Evolutionary conservation across 192 early-diverging fungal genomes (phyloP), one percentile per base, ranked within the genome.

Genomic region (Geosiphon pyriformis): DNA sequence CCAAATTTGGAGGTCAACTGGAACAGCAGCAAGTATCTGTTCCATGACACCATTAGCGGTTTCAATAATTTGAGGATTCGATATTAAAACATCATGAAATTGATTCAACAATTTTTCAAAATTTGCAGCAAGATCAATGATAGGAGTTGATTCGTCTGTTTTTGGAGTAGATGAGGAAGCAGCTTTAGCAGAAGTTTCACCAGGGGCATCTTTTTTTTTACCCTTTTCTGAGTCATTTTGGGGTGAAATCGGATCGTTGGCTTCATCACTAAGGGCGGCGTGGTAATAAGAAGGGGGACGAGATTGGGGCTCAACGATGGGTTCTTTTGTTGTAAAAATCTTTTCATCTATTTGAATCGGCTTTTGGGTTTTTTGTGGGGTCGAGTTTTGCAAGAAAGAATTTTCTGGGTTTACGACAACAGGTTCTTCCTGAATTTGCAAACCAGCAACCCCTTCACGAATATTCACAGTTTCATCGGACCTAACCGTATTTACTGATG

Each of bases 51-150:
- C 34, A 35, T 71, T 59, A 15, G 65, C 70, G 4, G 47, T 25
- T 26, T 54, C 62, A 29, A 67, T 17, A 7, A 71, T 7, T 59
- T 67, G 50, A 22, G 70, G 70, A 50, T 71, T 42, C 26, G 30
- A 25, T 25, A 31, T 29, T 2, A 71, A 23, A n/a, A 67, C 64
- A 31, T 67, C 50, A 8, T 56, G 33, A 49, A 71, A 67, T 59
- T 71, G 70, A n/a, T 67, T 51, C 29, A 57, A 12, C 25, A 71
- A 34, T 12, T 32, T n/a, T 35, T 71, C 53, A 29, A 71, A 66
- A 3, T 59, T 11, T 26, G 33, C 31, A 27, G 32, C 66, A 12
- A 60, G 37, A 2, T 32, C 35, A 4, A 68, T 2, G 31, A 59
- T 34, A 20, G 66, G 55, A 52, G 63, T 20, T 26, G 25, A 12